Evolutionary conservation across 176 grass and related monocot species (phyloP), one percentile per base, ranked within the genome.

Genomic region (Olyra latifolia): DNA sequence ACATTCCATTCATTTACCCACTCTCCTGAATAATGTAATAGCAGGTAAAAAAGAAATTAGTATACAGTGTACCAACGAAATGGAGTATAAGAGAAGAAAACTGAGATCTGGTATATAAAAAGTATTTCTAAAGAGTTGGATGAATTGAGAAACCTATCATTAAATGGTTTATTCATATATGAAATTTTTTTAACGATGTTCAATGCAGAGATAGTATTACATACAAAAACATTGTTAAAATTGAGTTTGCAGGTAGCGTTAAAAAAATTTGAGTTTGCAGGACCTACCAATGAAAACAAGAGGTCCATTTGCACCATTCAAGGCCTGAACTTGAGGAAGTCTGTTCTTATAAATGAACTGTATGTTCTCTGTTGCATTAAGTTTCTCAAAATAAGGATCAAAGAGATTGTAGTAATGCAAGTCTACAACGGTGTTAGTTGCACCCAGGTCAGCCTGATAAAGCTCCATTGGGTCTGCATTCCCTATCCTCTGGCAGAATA

Each of bases 1-100:
- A 91, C 89, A 76, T 86, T 86, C 94, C 94, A 97, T 88, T 97
- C 91, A 76, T 97, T 97, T n/a, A 94, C 94, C 94, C 94, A 97
- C 76, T 92, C 94, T 41, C 91, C 94, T 97, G 75, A 79, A 82
- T 66, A 81, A 74, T 78, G 42, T 6, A 43, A 82, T 16, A 56
- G 25, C 20, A 82, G 23, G 15, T 23, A 62, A 10, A 6, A 55
- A 44, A 58, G 4, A 58, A 35, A 71, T 71, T 71, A 81, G 50
- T 13, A 58, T 44, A 43, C 2, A 11, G 47, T 8, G 5, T 72
- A 28, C 44, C 11, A 20, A 59, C 16, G 10, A 70, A 1, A 40
- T 15, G 27, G 14, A 20, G 49, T 8, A 55, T 59, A 54, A 83
- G 16, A 8, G 57, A 62, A 72, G 12, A 72, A 16, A 56, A 16